Evolutionary conservation across 208 protist genomes (phyloP).

Genomic region (Crithidia expoeki): DNA sequence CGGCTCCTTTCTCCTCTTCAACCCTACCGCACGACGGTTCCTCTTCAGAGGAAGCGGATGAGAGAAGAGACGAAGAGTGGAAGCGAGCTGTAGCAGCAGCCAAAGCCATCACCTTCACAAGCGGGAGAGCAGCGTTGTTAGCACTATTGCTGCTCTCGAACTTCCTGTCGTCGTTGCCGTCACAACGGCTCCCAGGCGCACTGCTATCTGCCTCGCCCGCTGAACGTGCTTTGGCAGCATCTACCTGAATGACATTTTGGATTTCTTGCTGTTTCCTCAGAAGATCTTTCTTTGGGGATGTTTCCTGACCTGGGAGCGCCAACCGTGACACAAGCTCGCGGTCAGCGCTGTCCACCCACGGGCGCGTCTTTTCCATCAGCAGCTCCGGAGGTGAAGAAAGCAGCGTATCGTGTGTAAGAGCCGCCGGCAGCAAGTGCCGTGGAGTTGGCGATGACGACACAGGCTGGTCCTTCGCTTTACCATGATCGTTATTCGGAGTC

Average conservation of each 20-base stretch:
- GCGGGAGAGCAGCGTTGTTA: background rate
- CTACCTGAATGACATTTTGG: too few species aligned
- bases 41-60: background rate
- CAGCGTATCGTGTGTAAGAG: background rate
- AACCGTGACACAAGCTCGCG: background rate
- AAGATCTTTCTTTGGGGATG: too few species aligned
- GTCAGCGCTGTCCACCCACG: conserved; percentile 13
- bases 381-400: conserved; percentile 6
- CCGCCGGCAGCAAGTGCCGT: background rate
- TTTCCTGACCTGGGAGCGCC: too few species aligned
- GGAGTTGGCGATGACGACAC: background rate
- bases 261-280: too few species aligned
- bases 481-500: background rate
- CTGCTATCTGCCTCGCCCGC: too few species aligned
- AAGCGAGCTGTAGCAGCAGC: conserved; percentile 1
- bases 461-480: too few species aligned
- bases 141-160: too few species aligned
- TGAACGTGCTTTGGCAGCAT: too few species aligned
- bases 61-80: background rate
- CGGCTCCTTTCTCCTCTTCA: too few species aligned
- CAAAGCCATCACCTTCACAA: background rate
- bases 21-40: background rate
- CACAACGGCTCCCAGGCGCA: too few species aligned
- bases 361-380: conserved; percentile 13
- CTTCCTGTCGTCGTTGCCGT: too few species aligned